Base-by-base conservation (phyloP, 1,284 basidiomycete species). In the Boletus subluridellus region DNA sequence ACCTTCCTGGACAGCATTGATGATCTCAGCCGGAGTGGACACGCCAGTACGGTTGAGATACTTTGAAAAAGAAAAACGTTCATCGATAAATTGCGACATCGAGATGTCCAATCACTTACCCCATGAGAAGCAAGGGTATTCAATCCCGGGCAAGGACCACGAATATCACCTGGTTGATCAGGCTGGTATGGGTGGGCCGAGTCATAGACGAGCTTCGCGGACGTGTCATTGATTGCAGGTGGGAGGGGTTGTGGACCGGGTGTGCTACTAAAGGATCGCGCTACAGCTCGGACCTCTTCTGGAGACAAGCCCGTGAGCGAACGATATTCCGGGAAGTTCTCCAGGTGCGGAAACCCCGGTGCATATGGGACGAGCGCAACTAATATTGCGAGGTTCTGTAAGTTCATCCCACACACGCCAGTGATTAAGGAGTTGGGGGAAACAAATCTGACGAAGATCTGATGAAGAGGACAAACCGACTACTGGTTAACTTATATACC, bases 181-280 rank as follows among this genome's bases (percentile, higher is more conserved):
- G 21, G 21, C 21, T 21, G 21, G 21, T 21, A 21, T 21, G 21
- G 21, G 21, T 21, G 21, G 21, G 21, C 21, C 21, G 21, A 21
- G 21, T 21, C 21, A 21, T 21, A 21, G 21, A 21, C 21, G 21
- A 21, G 21, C 21, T 21, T 21, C 1, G 21, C 76, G 5, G 69
- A 72, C 1, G 68, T 72, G 9, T 72, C 63, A 2, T 60, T 64
- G 50, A 69, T 55, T 10, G 66, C 46, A 42, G 59, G 60, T 1
- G 68, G 67, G 10, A 66, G 49, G 34, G 68, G 66, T 45, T 70
- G 66, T 54, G 69, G 49, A 41, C 67, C 66, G 4, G 69, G 66
- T 0, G 62, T 72, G 9, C 42, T 59, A 32, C 35, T 28, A 28
- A 72, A 69, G 1, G 53, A 50, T 49, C 41, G 58, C 0, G 55